Evolutionary conservation across 306 rosid genomes (phyloP).

Genomic region (Pueraria montana): DNA sequence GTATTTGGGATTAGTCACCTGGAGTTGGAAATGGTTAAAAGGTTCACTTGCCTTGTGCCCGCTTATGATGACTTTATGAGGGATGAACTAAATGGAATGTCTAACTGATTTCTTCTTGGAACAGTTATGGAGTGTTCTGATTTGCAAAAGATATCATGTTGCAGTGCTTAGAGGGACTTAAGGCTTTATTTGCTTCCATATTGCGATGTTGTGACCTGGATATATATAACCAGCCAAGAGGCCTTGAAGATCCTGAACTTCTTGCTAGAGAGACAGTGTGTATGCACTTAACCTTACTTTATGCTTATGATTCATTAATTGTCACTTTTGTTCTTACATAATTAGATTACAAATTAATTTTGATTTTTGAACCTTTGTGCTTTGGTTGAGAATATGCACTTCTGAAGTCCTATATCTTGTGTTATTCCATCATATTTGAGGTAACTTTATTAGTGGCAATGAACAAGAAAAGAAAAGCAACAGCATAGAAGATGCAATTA

Average conservation of each 20-base stretch:
- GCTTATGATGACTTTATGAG: conserved; percentile 26
- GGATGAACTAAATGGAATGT: conserved; percentile 35
- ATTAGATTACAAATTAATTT: background rate
- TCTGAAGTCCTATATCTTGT: conserved; percentile 18
- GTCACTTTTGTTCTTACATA: background rate
- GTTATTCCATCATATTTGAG: conserved; percentile 7
- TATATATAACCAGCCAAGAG: conserved; percentile 76
- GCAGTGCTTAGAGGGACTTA: conserved; percentile 82
- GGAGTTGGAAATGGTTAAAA: conserved; percentile 83
- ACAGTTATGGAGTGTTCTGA: conserved; percentile 87
- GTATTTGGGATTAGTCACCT: conserved; percentile 46
- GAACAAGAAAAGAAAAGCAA: conserved; percentile 11
- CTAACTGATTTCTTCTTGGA: conserved; percentile 47
- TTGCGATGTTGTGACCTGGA: conserved; percentile 83
- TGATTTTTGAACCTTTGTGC: conserved; percentile 20
- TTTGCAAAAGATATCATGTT: conserved; percentile 75
- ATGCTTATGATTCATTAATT: background rate
- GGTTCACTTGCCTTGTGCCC: conserved; percentile 51
- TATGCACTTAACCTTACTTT: conserved; percentile 55
- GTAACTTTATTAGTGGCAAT: background rate
- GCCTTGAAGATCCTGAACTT: conserved; percentile 90
- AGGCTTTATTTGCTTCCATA: conserved; percentile 70
- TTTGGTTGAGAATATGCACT: conserved; percentile 14
- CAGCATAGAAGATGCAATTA: background rate
- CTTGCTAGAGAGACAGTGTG: conserved; percentile 97